Evolutionary conservation across 2,329 filamentous ascomycete genomes (phyloP), one percentile per base, ranked within the genome.

Genomic region (Chalaropsis thielavioides): DNA sequence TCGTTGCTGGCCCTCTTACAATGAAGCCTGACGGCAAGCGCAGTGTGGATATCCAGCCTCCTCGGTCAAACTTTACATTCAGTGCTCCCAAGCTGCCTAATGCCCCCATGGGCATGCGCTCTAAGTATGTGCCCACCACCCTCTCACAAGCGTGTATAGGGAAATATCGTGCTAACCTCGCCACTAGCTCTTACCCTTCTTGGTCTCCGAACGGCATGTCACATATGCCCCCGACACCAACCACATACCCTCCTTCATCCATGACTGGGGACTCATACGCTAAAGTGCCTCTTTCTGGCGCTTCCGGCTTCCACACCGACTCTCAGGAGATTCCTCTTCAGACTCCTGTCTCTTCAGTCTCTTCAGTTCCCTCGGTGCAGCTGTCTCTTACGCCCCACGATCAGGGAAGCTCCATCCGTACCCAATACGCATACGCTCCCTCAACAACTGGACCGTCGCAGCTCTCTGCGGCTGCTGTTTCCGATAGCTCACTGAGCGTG

Each of bases 21-120:
- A 76, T 80, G 59, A 84, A 84, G 71, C 78, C 80, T 13, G 82
- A 83, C 63, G 74, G 75, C 27, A 82, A 83, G 71, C 76, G 81
- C 61, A 74, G 77, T 2, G 71, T 82, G 41, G 81, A 83, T 67
- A 74, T 83, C 68, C 81, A 83, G 67, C 73, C 83, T 64, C 81
- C 82, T 3, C 76, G 82, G 65, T 79, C 81, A 4, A 78, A 79
- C 0, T 85, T 84, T 68, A 83, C 81, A 1, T 84, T 84, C 68
- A 83, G 76, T 68, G 75, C 82, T 0, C 79, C 81, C 0, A 84
- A 83, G 70, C 74, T 83, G 64, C 79, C 81, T 0, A 77, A 78
- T 31, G 79, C 77, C 67, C 79, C 80, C 17, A 76, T 83, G 72
- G 76, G 76, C 49, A 80, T 84, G 76, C 76, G 82, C 71, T 83